Conservation (phyloP, 768 basidiomycete species). For the Clathrus columnatus region DNA sequence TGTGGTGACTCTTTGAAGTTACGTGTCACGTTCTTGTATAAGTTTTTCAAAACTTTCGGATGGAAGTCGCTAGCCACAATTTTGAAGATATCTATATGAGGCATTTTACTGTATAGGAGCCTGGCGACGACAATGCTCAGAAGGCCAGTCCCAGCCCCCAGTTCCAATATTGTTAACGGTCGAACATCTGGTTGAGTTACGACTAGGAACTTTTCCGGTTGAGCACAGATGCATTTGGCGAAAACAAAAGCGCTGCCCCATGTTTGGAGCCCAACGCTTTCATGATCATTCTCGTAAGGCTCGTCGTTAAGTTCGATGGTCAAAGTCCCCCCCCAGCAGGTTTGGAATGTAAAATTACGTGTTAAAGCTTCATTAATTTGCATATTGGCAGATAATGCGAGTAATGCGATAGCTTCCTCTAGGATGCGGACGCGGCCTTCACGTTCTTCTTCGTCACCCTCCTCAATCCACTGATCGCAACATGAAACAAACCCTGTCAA, state of each 20-base stretch:
- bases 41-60: constrained; percentile 63
- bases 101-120: constrained; percentile 24
- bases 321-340: constrained; percentile 19
- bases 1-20: constrained; percentile 32
- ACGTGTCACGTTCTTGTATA: constrained; percentile 45
- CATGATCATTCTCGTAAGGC: constrained; percentile 56
- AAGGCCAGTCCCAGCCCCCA: constrained; percentile 82
- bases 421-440: constrained; percentile 35
- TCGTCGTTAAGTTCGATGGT: constrained; percentile 62
- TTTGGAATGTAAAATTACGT: constrained; percentile 41
- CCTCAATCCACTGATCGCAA: constrained; percentile 41
- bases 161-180: constrained; percentile 50
- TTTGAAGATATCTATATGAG: constrained; percentile 9
- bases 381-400: constrained; percentile 34
- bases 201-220: constrained; percentile 34
- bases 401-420: constrained; percentile 51
- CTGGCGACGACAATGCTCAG: constrained; percentile 63
- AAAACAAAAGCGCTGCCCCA: constrained; percentile 76
- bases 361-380: constrained; percentile 36
- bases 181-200: neutral
- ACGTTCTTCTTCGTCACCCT: constrained; percentile 23
- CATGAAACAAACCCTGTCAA: constrained; percentile 59
- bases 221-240: constrained; percentile 48
- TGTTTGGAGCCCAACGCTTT: constrained; percentile 74
- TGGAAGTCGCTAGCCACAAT: constrained; percentile 76